Conservation (phyloP, 208 protist species). For the Naegleria fowleri region DNA sequence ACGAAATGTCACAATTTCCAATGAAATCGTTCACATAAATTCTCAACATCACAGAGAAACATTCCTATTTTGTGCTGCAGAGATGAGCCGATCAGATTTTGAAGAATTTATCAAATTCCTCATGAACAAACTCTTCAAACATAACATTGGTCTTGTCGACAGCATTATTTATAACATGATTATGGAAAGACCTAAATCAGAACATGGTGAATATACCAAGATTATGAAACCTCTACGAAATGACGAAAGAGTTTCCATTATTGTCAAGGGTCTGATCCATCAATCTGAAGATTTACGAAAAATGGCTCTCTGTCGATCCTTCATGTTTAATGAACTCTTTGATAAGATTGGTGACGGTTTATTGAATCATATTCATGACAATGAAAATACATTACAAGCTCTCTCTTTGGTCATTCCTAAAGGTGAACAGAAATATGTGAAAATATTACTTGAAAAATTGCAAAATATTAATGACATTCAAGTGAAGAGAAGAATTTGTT, state of each 20-base stretch:
- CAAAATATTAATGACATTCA: no score
- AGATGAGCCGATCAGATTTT: neutral
- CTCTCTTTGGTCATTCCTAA: neutral
- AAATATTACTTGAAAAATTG: neutral
- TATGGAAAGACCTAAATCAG: neutral
- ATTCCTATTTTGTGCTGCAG: slow-evolving; percentile 9
- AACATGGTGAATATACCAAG: neutral
- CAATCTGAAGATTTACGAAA: neutral
- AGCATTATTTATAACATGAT: slow-evolving; percentile 22
- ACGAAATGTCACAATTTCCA: no score
- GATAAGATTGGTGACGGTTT: neutral
- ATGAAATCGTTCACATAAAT: no score
- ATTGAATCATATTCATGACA: neutral
- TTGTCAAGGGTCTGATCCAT: neutral
- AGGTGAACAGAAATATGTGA: neutral
- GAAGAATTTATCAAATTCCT: neutral
- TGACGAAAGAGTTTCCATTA: neutral
- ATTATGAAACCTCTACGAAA: neutral
- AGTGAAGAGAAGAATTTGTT: neutral
- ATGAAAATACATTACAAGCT: neutral
- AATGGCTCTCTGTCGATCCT: neutral
- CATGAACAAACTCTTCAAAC: neutral
- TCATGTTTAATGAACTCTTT: neutral
- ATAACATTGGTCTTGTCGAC: neutral
- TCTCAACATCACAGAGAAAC: no score